phyloP scores from a whole-genome alignment of 2,329 filamentous ascomycete genomes.

The Alternaria dauci region DNA sequence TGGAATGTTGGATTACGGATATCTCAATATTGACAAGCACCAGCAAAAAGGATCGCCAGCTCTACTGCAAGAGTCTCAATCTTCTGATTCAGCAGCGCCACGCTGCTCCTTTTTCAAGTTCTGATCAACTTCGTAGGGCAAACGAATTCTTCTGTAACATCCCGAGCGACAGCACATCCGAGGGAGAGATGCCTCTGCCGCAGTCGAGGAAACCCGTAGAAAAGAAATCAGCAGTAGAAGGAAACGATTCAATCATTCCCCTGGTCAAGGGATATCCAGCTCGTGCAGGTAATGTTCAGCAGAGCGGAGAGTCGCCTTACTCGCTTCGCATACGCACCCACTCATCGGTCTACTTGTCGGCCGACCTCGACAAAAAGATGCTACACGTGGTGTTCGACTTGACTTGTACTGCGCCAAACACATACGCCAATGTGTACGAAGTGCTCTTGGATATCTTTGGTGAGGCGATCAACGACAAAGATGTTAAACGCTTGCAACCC shows the following conservation, averaged over 20 bases:
- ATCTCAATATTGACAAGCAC: neutral
- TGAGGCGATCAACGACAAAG: neutral
- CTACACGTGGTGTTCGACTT: neutral
- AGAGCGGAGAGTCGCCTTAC: neutral
- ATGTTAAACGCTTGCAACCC: neutral
- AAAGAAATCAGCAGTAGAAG: too few species aligned
- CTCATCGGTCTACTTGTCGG: neutral
- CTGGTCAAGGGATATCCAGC: neutral
- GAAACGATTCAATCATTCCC: neutral
- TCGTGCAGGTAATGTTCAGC: neutral
- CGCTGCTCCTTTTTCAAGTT: too few species aligned
- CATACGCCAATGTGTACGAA: neutral
- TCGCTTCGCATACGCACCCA: neutral
- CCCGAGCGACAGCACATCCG: too few species aligned
- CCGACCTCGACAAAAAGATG: neutral
- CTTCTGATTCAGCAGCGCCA: neutral
- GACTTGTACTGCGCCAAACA: neutral
- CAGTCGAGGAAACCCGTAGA: too few species aligned
- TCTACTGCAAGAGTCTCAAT: neutral
- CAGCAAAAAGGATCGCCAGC: neutral
- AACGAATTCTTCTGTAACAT: too few species aligned
- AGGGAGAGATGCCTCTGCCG: too few species aligned
- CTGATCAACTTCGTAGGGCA: too few species aligned
- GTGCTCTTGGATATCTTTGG: neutral
- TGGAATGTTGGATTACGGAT: neutral